phyloP scores from a whole-genome alignment of 2,329 filamentous ascomycete species.

The Curvularia sp. region DNA sequence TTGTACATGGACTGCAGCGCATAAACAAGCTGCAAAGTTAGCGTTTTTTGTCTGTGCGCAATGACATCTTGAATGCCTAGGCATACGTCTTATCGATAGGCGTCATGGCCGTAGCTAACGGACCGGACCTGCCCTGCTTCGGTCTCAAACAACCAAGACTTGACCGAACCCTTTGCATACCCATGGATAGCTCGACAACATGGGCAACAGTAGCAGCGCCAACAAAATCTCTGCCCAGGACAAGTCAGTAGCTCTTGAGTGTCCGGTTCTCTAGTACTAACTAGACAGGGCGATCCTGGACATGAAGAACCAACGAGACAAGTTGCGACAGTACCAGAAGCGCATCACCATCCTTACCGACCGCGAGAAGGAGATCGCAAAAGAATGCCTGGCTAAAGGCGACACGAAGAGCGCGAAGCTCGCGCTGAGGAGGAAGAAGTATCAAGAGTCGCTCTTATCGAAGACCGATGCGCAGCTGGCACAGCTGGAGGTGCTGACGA shows the following conservation, averaged over 20 bases:
- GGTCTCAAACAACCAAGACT: no score
- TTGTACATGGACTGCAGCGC: no score
- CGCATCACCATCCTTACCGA: conserved; percentile 85
- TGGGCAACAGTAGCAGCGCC: conserved; percentile 70
- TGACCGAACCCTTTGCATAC: conserved; percentile 3
- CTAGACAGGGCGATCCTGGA: conserved; percentile 85
- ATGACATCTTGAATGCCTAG: no score
- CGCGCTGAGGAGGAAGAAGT: conserved; percentile 92
- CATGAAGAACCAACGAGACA: conserved; percentile 97
- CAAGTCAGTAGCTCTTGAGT: conserved; percentile 65
- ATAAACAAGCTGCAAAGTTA: no score
- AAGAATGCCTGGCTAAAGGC: conserved; percentile 77
- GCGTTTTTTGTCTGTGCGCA: no score
- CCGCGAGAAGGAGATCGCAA: conserved; percentile 85
- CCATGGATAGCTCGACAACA: conserved; percentile 49
- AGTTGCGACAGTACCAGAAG: conserved; percentile 93
- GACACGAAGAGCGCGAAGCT: conserved; percentile 84
- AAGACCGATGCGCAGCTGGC: conserved; percentile 95
- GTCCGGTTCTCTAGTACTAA: conserved; percentile 14
- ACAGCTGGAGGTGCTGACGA: conserved; percentile 86
- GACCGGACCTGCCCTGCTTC: no score
- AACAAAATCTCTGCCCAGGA: conserved; percentile 80
- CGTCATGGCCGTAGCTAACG: no score
- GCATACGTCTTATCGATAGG: no score
- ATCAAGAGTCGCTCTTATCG: conserved; percentile 85